Evolutionary conservation across 2,329 filamentous ascomycete species (phyloP).

Genomic region (Myriosclerotinia curreyana): DNA sequence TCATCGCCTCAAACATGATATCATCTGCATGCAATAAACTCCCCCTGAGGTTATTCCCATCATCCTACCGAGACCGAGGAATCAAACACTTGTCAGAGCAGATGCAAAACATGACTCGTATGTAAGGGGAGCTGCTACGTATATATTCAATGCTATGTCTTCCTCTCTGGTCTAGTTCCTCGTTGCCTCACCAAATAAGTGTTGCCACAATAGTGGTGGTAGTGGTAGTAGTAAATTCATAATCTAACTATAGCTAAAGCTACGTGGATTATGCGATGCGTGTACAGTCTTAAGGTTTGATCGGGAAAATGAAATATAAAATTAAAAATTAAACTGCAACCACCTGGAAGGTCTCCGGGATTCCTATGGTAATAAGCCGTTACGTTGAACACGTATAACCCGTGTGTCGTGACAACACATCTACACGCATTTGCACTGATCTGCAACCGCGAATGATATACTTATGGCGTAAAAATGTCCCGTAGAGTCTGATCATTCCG

Average conservation of each 20-base stretch:
- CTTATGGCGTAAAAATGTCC: no score
- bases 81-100: background rate
- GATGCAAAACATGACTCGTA: background rate
- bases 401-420: no score
- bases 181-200: background rate
- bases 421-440: background rate
- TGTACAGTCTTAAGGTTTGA: no score
- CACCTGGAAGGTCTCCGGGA: no score
- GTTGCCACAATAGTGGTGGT: background rate
- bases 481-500: background rate
- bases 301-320: no score
- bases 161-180: background rate
- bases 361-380: no score
- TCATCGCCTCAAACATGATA: background rate
- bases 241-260: no score
- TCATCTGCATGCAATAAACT: slow-evolving; percentile 2
- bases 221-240: no score
- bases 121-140: background rate
- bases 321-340: no score
- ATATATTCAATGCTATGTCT: background rate
- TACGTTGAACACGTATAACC: no score
- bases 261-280: no score
- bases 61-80: slow-evolving; percentile 1
- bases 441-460: background rate
- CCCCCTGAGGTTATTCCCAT: background rate